Evolutionary conservation across 345 rosid species (phyloP).

Genomic region (Clarkia xantiana): DNA sequence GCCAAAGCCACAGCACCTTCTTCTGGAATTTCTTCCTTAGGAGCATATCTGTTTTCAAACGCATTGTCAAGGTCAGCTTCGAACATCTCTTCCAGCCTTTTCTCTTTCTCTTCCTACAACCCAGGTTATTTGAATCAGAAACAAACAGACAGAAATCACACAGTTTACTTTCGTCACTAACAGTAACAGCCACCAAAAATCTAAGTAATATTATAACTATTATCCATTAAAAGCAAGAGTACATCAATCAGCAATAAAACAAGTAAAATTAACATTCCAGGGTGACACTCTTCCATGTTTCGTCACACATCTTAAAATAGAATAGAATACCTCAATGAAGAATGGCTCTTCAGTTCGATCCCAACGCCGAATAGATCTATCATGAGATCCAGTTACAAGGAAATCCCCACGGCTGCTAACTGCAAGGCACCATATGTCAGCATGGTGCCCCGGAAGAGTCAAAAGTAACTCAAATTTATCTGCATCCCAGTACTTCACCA

Average conservation of each 20-base stretch:
- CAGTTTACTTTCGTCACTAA: no score
- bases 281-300: no score
- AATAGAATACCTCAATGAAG: constrained; percentile 63
- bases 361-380: constrained; percentile 94
- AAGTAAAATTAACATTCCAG: no score
- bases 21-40: constrained; percentile 66
- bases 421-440: constrained; percentile 89
- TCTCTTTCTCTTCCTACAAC: constrained; percentile 90
- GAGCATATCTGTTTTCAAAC: constrained; percentile 40
- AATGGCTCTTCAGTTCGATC: constrained; percentile 94
- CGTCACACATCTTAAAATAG: no score
- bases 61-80: constrained; percentile 74
- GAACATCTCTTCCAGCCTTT: constrained; percentile 83
- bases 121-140: constrained; percentile 4
- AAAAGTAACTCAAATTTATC: constrained; percentile 89
- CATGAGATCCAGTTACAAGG: constrained; percentile 94
- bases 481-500: constrained; percentile 96
- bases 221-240: neutral
- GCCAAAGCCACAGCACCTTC: constrained; percentile 91
- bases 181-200: neutral
- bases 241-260: no score
- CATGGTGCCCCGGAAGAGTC: constrained; percentile 91
- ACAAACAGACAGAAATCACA: neutral
- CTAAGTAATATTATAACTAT: no score
- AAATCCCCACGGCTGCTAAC: constrained; percentile 80